Conservation (phyloP, 805 yeast genomes). For the Pichia sporocuriosa region DNA sequence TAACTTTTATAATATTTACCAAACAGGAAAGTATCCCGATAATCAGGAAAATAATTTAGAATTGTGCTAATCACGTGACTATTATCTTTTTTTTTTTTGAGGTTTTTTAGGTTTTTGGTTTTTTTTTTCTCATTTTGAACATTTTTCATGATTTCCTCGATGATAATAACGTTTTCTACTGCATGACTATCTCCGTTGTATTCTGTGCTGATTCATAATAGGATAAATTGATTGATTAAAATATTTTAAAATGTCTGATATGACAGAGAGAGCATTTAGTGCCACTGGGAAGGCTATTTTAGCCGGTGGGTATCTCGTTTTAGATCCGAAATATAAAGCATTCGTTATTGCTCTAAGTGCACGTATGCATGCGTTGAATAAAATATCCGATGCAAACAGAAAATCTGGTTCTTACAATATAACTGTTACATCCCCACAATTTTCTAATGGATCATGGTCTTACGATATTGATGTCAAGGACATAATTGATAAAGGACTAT, state of each 20-base stretch:
- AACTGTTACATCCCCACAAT: conserved; percentile 68
- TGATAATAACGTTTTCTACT: too few species aligned
- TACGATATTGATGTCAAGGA: conserved; percentile 32
- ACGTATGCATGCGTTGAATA: conserved; percentile 68
- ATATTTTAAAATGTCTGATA: background rate
- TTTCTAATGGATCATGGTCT: conserved; percentile 61
- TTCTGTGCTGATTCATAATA: too few species aligned
- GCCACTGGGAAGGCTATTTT: conserved; percentile 94
- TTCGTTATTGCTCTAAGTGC: conserved; percentile 84
- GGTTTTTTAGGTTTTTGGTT: too few species aligned
- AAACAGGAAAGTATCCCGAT: too few species aligned
- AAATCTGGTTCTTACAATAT: conserved; percentile 25
- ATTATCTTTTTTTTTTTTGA: too few species aligned
- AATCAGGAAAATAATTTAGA: too few species aligned
- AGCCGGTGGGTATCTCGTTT: conserved; percentile 91
- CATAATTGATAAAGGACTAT: conserved; percentile 10
- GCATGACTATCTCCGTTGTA: too few species aligned
- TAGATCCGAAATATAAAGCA: conserved; percentile 68
- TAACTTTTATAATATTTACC: too few species aligned
- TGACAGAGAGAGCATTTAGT: conserved; percentile 48
- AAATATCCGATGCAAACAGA: conserved; percentile 1
- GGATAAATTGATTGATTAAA: too few species aligned
- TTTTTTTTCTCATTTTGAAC: too few species aligned
- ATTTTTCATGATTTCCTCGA: too few species aligned
- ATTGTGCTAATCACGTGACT: too few species aligned